phyloP scores from a whole-genome alignment of 129 eudicot species.

The Flaveria ramosissima region DNA sequence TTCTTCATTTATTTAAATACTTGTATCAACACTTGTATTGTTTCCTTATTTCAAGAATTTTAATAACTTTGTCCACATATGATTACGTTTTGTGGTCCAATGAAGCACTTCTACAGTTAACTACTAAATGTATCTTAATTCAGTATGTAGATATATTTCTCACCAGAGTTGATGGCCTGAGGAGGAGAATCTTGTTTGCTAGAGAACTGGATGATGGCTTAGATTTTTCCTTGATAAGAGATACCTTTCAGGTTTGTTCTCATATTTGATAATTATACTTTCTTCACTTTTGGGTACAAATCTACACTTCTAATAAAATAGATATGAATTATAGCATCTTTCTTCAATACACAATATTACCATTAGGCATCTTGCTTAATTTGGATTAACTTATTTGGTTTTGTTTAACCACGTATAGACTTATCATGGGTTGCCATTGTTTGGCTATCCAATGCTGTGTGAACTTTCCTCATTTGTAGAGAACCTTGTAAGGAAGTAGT shows the following conservation, averaged over 20 bases:
- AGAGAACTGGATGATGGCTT: conserved; percentile 46
- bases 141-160: conserved; percentile 91
- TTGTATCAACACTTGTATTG: neutral
- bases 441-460: neutral
- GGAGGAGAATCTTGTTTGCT: conserved; percentile 65
- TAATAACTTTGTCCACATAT: neutral
- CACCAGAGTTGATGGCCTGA: conserved; percentile 87
- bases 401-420: neutral
- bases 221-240: conserved; percentile 58
- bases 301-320: conserved; percentile 9
- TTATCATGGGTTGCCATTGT: neutral
- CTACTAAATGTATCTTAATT: conserved; percentile 32
- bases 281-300: conserved; percentile 10
- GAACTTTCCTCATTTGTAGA: neutral
- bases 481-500: neutral
- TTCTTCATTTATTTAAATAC: conserved; percentile 4
- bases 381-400: neutral
- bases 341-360: neutral
- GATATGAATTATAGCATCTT: conserved; percentile 1
- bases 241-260: conserved; percentile 76
- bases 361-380: neutral
- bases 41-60: neutral
- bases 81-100: neutral
- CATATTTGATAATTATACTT: conserved; percentile 8
- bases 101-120: conserved; percentile 9